Evolutionary conservation across 73 alveolate species (phyloP), one percentile per base, ranked within the genome.

Genomic region (Symbiodinium natans): DNA sequence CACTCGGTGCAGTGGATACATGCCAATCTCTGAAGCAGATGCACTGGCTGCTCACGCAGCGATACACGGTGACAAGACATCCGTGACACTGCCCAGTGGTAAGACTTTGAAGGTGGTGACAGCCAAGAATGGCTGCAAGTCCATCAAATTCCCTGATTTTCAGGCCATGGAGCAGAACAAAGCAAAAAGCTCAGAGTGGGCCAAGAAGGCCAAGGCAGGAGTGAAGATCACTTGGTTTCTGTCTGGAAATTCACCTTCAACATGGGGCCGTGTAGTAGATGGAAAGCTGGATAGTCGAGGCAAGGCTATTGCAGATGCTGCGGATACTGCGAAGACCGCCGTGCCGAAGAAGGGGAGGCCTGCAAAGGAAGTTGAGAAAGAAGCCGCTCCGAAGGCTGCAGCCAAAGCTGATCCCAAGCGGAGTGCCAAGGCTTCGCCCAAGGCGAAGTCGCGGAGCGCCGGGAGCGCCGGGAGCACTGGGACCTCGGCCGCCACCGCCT

Each of bases 111-210:
- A 82, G 31, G 96, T 90, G 56, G 59, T 40, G 33, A 90, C 41
- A 43, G 40, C 75, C 54, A 90, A 90, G 52, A 90, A 90, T 40
- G 96, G 96, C 29, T 90, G 96, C 96, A 63, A 31, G 56, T 75
- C 83, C 41, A 41, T 90, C 77, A 39, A 71, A 77, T 90, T 90
- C 39, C 96, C 96, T 34, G 77, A 90, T 11, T 73, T 90, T 41
- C 96, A 68, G 42, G 96, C 96, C 54, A 90, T 90, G 96, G 96
- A 90, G 75, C 96, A 90, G 75, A 90, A 90, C 88, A 71, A 52
- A 54, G 25, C 1, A 19, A 90, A 90, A 40, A 39, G 74, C 46
- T 71, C 96, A 13, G 96, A 59, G 23, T 90, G 96, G 96, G 96
- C 96, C 48, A 90, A 63, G 42, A 90, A 90, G 48, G 96, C 96